Base-by-base conservation (phyloP, 2,329 filamentous ascomycete species). In the Penicillium sp. region DNA sequence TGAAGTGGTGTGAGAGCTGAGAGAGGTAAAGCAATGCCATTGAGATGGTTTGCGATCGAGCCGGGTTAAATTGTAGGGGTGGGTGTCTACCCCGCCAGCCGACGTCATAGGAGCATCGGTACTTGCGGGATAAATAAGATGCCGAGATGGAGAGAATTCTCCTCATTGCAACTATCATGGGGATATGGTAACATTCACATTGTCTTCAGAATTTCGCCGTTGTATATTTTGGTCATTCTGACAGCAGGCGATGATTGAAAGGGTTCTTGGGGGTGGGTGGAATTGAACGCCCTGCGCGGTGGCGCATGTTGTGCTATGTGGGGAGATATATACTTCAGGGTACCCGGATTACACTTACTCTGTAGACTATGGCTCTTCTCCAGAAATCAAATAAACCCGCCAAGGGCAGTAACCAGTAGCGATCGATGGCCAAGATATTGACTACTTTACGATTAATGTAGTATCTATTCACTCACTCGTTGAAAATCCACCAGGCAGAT, bases 101-200 rank as follows among this genome's bases (percentile, higher is more conserved):
- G 66, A 70, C 65, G 68, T 70, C 68, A 70, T 70, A 56, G 54
- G 59, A 57, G 48, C 57, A 35, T 43, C 37, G 26, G 37, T 6
- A 30, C 22, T 25, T 10, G 35, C 38, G 6, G 37, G 16, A 28
- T 10, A 53, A 52, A 25, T 19, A 53, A 35, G 33, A 26, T 38
- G 11, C 19, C n/a, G 6, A 22, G 14, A 4, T 14, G 2, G 8
- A 30, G 10, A 8, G 26, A 35, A 38, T 38, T 16, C 45, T 19
- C 51, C 33, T 22, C 11, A 45, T 37, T 42, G 16, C 33, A 25
- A 42, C 26, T 13, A 10, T 28, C 13, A 14, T 37, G 13, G 35
- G 35, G n/a, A 19, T 28, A 30, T 25, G 37, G 1, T 6, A 33
- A 6, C 10, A 7, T 6, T 52, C 8, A 16, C 4, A 37, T 33